Percentiles rank a stretch among this genome's conserved stretches.
Evolutionary conservation across 2,329 filamentous ascomycete species (phyloP).

Genomic region (Penicillium corylophilum): DNA sequence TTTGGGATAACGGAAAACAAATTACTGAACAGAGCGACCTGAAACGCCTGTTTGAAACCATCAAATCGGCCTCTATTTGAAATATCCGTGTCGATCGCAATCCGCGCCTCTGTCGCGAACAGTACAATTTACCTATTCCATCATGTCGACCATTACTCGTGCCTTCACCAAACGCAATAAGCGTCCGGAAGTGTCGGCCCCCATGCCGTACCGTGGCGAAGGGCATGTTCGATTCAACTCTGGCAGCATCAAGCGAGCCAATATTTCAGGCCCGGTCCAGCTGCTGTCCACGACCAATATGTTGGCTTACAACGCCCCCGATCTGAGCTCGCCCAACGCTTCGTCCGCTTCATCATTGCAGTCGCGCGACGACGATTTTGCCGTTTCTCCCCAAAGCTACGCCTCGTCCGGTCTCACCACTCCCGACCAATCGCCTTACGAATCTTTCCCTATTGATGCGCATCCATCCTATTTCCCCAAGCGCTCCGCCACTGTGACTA

Average conservation of each 20-base stretch:
- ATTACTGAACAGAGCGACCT: conserved; percentile 2
- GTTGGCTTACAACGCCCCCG: conserved; percentile 90
- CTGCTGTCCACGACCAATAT: conserved; percentile 94
- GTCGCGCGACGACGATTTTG: conserved; percentile 67
- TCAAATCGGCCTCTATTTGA: conserved; percentile 1
- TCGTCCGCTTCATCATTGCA: conserved; percentile 56
- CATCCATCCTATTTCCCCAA: conserved; percentile 67
- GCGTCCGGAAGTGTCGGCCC: conserved; percentile 46
- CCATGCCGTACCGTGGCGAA: conserved; percentile 44
- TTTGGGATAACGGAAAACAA: background rate
- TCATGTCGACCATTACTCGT: conserved; percentile 43
- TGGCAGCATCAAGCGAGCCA: conserved; percentile 47
- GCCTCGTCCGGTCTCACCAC: conserved; percentile 49
- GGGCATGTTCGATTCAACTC: conserved; percentile 46
- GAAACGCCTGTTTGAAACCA: conserved; percentile 2
- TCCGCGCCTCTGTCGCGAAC: background rate
- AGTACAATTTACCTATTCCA: conserved; percentile 8
- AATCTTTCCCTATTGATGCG: conserved; percentile 47
- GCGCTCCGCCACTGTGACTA: conserved; percentile 64
- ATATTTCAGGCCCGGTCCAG: conserved; percentile 82
- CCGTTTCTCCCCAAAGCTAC: conserved; percentile 48
- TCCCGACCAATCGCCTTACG: conserved; percentile 46
- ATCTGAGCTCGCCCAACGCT: conserved; percentile 57
- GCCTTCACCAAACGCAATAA: conserved; percentile 51
- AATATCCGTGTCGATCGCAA: background rate